Evolutionary conservation across 1,284 basidiomycete species (phyloP), one percentile per base, ranked within the genome.

Genomic region (Mycosarcoma maydis): DNA sequence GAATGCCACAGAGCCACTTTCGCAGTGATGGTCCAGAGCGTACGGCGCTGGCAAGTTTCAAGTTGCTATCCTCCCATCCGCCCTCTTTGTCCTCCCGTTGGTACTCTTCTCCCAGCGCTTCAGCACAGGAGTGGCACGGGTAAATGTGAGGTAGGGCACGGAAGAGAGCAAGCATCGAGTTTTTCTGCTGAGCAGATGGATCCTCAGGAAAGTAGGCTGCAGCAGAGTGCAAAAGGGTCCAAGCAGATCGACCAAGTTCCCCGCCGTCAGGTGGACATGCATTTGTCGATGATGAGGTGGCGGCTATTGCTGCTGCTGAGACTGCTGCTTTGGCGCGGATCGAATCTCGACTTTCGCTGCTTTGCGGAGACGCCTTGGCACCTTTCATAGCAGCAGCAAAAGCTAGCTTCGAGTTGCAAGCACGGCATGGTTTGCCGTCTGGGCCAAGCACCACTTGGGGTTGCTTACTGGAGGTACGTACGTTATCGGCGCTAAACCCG

Each of bases 361-460:
- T 4, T 33, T 29, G 20, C 14, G 60, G 14, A 13, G 44, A 20
- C 3, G 30, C 10, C 24, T 64, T 59, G 4, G 59, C 30, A 2
- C 68, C 65, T 23, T 73, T 76, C 68, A 80, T 69, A 17, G 80
- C 78, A 8, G 71, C 64, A 16, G 73, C 54, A 27, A 81, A 80
- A 1, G 77, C 78, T 4, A 77, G 50, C 47, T 78, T 78, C 6
- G 76, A 69, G 45, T 74, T 76, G 61, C 80, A 81, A 20, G 77
- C 77, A 30, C 77, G 66, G 56, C 80, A 81, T 17, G 80, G 80
- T 40, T 81, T 81, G 4, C 80, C 80, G 43, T 81, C 80, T 3
- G 80, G 76, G 1, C 80, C 77, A 0, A 81, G 60, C 14, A 80
- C 71, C 0, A 80, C 69, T 17, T 46, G 30, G 11, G 49, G 39